Evolutionary conservation across 257 asterid species (phyloP).

Genomic region (Ligustrum vulgare): DNA sequence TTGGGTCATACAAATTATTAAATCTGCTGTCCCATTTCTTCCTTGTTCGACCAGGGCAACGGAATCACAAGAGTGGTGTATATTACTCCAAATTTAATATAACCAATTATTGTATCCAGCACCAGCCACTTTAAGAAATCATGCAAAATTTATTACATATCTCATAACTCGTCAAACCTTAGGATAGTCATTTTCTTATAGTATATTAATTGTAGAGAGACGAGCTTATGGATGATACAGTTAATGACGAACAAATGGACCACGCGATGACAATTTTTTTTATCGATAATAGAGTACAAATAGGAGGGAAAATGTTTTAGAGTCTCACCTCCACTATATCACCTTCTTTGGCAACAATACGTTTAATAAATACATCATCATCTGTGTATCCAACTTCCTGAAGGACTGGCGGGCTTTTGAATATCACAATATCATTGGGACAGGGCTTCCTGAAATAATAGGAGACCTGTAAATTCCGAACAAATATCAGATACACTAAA

Average conservation of each 20-base stretch:
- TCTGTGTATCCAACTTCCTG: constrained; percentile 93
- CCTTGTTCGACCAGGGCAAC: constrained; percentile 12
- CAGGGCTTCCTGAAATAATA: constrained; percentile 89
- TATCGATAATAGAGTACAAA: not conserved
- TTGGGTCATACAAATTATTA: not conserved
- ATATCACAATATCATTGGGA: constrained; percentile 83
- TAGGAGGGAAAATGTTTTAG: not conserved
- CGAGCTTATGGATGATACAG: not conserved
- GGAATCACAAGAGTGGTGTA: not conserved
- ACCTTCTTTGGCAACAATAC: constrained; percentile 87
- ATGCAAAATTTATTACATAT: not conserved
- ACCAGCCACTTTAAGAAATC: not conserved
- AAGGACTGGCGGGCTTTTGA: constrained; percentile 89
- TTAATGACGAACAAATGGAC: not conserved
- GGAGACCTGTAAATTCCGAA: constrained; percentile 58
- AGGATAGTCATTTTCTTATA: not conserved
- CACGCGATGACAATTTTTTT: not conserved
- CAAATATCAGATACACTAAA: constrained; percentile 8
- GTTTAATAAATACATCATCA: constrained; percentile 87
- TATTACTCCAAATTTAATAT: not conserved
- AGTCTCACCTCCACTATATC: constrained; percentile 79
- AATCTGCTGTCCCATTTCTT: not conserved
- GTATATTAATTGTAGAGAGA: not conserved
- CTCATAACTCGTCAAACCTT: not conserved
- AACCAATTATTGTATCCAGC: too few relatives aligned